phyloP scores from a whole-genome alignment of 1,284 basidiomycete species.

The Volvariella volvacea region DNA sequence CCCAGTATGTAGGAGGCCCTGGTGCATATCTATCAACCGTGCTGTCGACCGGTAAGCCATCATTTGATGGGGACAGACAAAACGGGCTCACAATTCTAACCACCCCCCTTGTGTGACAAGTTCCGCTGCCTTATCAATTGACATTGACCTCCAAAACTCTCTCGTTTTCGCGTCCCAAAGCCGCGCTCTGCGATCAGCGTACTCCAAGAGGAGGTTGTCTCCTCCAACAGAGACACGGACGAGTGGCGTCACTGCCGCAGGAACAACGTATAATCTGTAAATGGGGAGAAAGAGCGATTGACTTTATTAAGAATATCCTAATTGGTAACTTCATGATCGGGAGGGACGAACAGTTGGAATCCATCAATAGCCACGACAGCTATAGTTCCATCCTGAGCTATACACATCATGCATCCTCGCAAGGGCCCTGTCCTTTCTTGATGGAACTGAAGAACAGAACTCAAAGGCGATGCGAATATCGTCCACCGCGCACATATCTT shows the following conservation, averaged over 20 bases:
- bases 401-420: slow-evolving; percentile 66
- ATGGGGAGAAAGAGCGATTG: too few species aligned
- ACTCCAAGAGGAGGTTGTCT: slow-evolving; percentile 72
- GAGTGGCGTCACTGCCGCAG: slow-evolving; percentile 67
- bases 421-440: slow-evolving; percentile 56
- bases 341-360: slow-evolving; percentile 60
- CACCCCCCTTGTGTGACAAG: slow-evolving; percentile 67
- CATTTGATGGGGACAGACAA: not conserved
- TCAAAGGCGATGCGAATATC: slow-evolving; percentile 60
- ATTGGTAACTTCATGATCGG: too few species aligned
- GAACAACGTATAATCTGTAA: slow-evolving; percentile 77
- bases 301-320: slow-evolving; percentile 9
- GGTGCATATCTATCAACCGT: slow-evolving; percentile 13
- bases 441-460: slow-evolving; percentile 49
- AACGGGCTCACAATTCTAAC: slow-evolving; percentile 53
- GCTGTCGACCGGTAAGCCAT: slow-evolving; percentile 10
- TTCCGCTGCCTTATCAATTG: slow-evolving; percentile 69
- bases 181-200: slow-evolving; percentile 72
- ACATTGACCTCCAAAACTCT: slow-evolving; percentile 84
- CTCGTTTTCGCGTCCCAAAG: slow-evolving; percentile 85
- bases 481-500: slow-evolving; percentile 62
- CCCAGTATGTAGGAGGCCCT: slow-evolving; percentile 18
- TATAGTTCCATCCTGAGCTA: slow-evolving; percentile 77
- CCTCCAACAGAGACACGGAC: slow-evolving; percentile 54
- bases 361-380: slow-evolving; percentile 74